Percentiles rank a stretch among this genome's conserved stretches.
Evolutionary conservation across 164 flowering plant species (phyloP).

Genomic region (Brasenia schreberi): DNA sequence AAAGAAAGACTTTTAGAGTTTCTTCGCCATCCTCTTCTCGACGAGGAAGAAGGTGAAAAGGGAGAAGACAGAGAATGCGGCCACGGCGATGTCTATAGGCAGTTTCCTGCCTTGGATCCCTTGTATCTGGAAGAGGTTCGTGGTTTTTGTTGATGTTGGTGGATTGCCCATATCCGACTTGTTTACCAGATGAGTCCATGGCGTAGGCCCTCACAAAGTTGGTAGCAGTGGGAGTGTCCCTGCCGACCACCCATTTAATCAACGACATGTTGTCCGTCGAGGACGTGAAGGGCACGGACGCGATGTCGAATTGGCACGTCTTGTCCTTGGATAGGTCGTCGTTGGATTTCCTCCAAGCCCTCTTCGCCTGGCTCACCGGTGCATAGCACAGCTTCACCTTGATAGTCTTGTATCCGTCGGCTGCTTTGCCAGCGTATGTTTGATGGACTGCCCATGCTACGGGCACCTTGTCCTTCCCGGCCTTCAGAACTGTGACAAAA

Average conservation of each 20-base stretch:
- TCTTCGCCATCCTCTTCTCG: slow-evolving; percentile 59
- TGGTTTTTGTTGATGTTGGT: slow-evolving; percentile 30
- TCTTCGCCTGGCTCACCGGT: slow-evolving; percentile 48
- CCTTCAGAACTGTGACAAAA: slow-evolving; percentile 35
- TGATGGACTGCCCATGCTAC: slow-evolving; percentile 41
- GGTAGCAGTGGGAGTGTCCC: slow-evolving; percentile 21
- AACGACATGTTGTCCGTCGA: not conserved
- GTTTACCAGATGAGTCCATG: slow-evolving; percentile 5
- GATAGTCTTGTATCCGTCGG: slow-evolving; percentile 32
- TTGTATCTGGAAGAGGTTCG: slow-evolving; percentile 40
- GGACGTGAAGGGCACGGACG: slow-evolving; percentile 4
- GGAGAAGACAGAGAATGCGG: slow-evolving; percentile 53
- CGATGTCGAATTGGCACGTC: slow-evolving; percentile 44
- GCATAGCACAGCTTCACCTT: slow-evolving; percentile 60
- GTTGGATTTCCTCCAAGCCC: slow-evolving; percentile 53
- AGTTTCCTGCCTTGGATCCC: slow-evolving; percentile 57
- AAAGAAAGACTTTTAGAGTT: slow-evolving; percentile 10
- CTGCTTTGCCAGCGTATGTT: slow-evolving; percentile 22
- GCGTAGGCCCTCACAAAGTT: slow-evolving; percentile 24
- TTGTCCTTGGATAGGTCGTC: slow-evolving; percentile 44
- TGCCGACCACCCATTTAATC: slow-evolving; percentile 21
- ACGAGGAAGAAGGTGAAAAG: slow-evolving; percentile 41
- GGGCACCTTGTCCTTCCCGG: slow-evolving; percentile 36
- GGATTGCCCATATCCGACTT: slow-evolving; percentile 66
- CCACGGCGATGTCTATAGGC: slow-evolving; percentile 58